Conservation (phyloP, 2,329 filamentous ascomycete species). For the Alternaria panax region DNA sequence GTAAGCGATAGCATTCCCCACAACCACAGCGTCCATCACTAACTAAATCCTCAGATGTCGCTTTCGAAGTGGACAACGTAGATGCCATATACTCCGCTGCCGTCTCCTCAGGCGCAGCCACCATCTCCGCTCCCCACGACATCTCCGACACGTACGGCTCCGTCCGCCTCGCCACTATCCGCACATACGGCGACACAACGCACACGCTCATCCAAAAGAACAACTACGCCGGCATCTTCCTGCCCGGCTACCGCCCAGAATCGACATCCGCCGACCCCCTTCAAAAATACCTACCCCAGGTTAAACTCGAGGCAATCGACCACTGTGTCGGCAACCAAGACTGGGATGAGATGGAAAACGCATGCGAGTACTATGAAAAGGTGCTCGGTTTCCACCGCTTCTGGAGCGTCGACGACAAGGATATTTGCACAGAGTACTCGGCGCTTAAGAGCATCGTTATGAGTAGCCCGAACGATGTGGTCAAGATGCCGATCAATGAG, state of each 20-base stretch:
- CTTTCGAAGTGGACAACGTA: slow-evolving; percentile 92
- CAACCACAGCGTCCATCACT: slow-evolving; percentile 1
- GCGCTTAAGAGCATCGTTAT: slow-evolving; percentile 90
- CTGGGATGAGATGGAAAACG: slow-evolving; percentile 83
- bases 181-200: slow-evolving; percentile 93
- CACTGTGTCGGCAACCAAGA: slow-evolving; percentile 98
- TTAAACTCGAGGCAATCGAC: slow-evolving; percentile 78
- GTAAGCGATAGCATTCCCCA: slow-evolving; percentile 23
- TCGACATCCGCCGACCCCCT: slow-evolving; percentile 55
- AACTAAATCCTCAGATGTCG: slow-evolving; percentile 67
- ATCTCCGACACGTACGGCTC: slow-evolving; percentile 67
- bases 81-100: slow-evolving; percentile 79
- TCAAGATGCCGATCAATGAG: slow-evolving; percentile 99
- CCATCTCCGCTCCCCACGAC: slow-evolving; percentile 67
- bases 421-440: slow-evolving; percentile 92
- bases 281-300: slow-evolving; percentile 63
- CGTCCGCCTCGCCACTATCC: slow-evolving; percentile 79
- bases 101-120: slow-evolving; percentile 67
- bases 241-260: slow-evolving; percentile 78
- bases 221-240: slow-evolving; percentile 76
- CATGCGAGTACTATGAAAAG: slow-evolving; percentile 79
- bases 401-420: slow-evolving; percentile 93
- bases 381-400: slow-evolving; percentile 94
- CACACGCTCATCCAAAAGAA: slow-evolving; percentile 84
- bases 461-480: slow-evolving; percentile 80